Evolutionary conservation across 2,329 filamentous ascomycete genomes (phyloP).

Genomic region (Arthrocladium fulminans): DNA sequence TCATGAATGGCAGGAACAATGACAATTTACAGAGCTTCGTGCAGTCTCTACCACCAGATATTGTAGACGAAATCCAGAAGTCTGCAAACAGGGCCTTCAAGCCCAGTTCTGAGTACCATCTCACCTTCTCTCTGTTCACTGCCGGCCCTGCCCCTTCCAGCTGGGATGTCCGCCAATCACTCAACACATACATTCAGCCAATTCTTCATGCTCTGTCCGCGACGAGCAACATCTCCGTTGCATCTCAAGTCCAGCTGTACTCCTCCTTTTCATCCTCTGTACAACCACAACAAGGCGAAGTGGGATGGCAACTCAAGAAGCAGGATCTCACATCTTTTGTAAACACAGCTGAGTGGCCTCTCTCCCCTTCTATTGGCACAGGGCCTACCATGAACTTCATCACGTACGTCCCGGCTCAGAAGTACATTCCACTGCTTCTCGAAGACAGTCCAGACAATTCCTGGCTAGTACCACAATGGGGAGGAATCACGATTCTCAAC

Average conservation of each 20-base stretch:
- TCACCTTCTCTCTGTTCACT: slow-evolving; percentile 92
- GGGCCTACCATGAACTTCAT: slow-evolving; percentile 96
- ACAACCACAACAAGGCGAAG: slow-evolving; percentile 45
- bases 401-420: slow-evolving; percentile 71
- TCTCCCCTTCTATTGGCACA: slow-evolving; percentile 79
- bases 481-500: slow-evolving; percentile 64
- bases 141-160: slow-evolving; percentile 67
- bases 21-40: slow-evolving; percentile 27
- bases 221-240: slow-evolving; percentile 91
- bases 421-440: slow-evolving; percentile 51
- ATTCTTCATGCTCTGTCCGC: slow-evolving; percentile 67
- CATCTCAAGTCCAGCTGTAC: slow-evolving; percentile 92
- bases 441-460: slow-evolving; percentile 57
- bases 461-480: slow-evolving; percentile 97
- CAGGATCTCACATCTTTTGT: slow-evolving; percentile 90
- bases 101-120: slow-evolving; percentile 86
- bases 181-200: slow-evolving; percentile 72
- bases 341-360: slow-evolving; percentile 94
- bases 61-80: slow-evolving; percentile 51
- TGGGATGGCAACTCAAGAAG: slow-evolving; percentile 50
- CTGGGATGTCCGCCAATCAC: slow-evolving; percentile 81
- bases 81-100: slow-evolving; percentile 79
- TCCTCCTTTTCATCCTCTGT: slow-evolving; percentile 60
- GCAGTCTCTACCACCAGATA: slow-evolving; percentile 34
- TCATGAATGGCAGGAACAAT: slow-evolving; percentile 31